phyloP scores from a whole-genome alignment of 768 basidiomycete genomes.

The Gyrodon lividus region DNA sequence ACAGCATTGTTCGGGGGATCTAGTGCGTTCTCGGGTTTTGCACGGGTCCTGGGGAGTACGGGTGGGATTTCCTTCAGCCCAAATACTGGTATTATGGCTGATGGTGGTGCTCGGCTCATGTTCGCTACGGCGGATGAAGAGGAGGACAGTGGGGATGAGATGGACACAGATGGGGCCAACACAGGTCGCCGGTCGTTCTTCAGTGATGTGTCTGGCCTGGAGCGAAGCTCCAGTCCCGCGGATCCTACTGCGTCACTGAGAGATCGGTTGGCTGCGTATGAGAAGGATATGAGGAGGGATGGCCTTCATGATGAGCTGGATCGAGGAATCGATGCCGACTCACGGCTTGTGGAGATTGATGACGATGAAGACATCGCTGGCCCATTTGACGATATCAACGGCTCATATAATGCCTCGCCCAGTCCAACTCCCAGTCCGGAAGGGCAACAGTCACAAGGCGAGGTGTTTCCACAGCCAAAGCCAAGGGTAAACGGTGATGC shows the following conservation, averaged over 20 bases:
- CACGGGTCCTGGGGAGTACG: conserved; percentile 52
- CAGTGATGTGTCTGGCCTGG: conserved; percentile 45
- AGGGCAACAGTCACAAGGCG: conserved; percentile 33
- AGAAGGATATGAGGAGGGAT: conserved; percentile 45
- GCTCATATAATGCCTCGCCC: conserved; percentile 29
- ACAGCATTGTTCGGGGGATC: conserved; percentile 34
- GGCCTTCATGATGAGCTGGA: conserved; percentile 28
- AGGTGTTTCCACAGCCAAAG: conserved; percentile 47
- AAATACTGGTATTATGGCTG: conserved; percentile 49
- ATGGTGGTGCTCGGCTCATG: conserved; percentile 50
- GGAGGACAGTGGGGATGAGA: conserved; percentile 55
- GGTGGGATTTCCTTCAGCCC: conserved; percentile 70
- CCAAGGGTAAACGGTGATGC: conserved; percentile 47
- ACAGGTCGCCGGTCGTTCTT: conserved; percentile 45
- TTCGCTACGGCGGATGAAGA: conserved; percentile 61
- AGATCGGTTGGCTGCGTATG: conserved; percentile 63
- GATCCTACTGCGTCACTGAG: conserved; percentile 59
- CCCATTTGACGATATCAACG: conserved; percentile 31
- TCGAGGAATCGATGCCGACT: conserved; percentile 16
- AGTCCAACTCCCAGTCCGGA: conserved; percentile 20
- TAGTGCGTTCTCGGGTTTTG: conserved; percentile 45
- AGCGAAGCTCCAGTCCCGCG: conserved; percentile 38
- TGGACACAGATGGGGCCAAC: conserved; percentile 27
- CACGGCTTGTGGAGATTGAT: conserved; percentile 30
- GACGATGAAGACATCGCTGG: conserved; percentile 34